Evolutionary conservation across 257 asterid species (phyloP).

Genomic region (Lycium barbarum): DNA sequence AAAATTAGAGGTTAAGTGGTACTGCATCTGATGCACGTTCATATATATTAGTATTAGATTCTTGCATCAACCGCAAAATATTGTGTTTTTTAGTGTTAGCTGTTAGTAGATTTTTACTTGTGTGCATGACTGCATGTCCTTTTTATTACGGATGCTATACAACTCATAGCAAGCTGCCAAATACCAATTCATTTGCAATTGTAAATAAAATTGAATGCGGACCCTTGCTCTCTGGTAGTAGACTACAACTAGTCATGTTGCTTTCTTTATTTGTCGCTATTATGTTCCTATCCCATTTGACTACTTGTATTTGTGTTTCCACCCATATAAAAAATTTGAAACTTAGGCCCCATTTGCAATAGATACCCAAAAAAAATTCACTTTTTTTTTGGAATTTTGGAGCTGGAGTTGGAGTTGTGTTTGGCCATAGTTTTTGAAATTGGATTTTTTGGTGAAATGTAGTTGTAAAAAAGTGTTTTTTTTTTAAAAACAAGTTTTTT

Average conservation of each 20-base stretch:
- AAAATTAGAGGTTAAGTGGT: no score
- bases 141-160: not conserved
- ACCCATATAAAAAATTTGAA: not conserved
- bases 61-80: not conserved
- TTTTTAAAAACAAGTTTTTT: no score
- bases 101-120: not conserved
- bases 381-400: no score
- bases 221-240: not conserved
- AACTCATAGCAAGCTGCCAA: conserved; percentile 7
- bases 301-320: not conserved
- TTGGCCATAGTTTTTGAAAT: no score
- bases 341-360: no score
- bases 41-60: not conserved
- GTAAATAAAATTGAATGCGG: not conserved
- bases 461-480: no score
- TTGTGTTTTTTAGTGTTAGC: no score
- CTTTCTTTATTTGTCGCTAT: conserved; percentile 4
- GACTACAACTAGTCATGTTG: not conserved
- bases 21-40: not conserved
- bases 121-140: not conserved
- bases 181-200: not conserved
- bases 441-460: no score
- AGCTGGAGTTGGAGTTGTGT: no score
- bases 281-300: not conserved
- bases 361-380: no score